Evolutionary conservation across 176 grass and related monocot genomes (phyloP), one percentile per base, ranked within the genome.

Genomic region (Olyra latifolia): DNA sequence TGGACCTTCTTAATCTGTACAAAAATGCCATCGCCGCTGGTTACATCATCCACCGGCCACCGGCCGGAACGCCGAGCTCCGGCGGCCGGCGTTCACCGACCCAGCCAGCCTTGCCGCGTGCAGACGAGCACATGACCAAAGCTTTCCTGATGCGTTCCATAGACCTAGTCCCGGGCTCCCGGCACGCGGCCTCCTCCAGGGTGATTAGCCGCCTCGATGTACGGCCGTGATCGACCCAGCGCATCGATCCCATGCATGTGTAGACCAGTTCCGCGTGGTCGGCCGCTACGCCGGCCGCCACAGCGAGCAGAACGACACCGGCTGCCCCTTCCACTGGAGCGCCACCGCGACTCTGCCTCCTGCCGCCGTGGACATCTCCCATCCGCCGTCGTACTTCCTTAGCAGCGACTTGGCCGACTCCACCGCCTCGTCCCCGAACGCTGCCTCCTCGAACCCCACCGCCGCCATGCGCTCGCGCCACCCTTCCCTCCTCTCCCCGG

Each of bases 311-410:
- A 99, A 96, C 0, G 86, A 91, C 76, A 93, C 97, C 10, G 84
- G 88, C 40, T 91, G 97, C 12, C 91, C 90, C 79, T 99, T 99
- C 97, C 97, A 99, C 88, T 91, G 52, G 22, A 99, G 63, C 68
- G 86, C 82, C 76, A 93, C 88, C 20, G 82, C 59, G 29, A 80
- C 52, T 22, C 67, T 55, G 32, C 82, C 16, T 16, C 54, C 85
- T 4, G 75, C 62, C 7, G 54, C 23, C 56, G 49, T 69, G 2
- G 63, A 20, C 88, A 91, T 91, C 76, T 99, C 97, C 97, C 97
- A 99, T 4, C 94, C 86, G 65, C 89, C 80, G 50, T 99, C 97
- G 72, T 93, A 99, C 82, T 99, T 99, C 55, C 90, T 74, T 16
- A 99, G 84, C 68, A 99, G 71, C 53, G 93, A 83, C 82, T 79